A percentile compares a stretch with the other conserved stretches of the same genome.
Conservation (phyloP, 331 rosid genomes). For the Quercus tomentella region DNA sequence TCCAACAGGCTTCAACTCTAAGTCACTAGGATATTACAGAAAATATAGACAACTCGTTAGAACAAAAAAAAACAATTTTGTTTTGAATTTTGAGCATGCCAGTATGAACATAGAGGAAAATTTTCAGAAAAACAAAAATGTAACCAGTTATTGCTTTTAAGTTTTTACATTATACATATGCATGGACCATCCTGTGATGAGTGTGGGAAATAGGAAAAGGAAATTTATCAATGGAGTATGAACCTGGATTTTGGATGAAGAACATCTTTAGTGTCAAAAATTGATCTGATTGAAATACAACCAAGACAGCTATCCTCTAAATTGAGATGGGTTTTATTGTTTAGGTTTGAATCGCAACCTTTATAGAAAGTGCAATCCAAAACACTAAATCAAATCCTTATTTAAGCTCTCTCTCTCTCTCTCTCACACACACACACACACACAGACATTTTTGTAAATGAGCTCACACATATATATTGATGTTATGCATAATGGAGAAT, state of each 20-base stretch:
- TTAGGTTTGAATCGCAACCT: not conserved
- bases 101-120: not conserved
- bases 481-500: too few relatives aligned
- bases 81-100: not conserved
- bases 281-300: not conserved
- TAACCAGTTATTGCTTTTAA: not conserved
- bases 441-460: too few relatives aligned
- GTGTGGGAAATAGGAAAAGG: too few relatives aligned
- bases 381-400: not conserved
- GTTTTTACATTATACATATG: not conserved
- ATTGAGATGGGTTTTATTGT: not conserved
- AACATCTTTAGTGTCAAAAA: not conserved
- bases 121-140: not conserved
- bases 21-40: slow-evolving; percentile 43
- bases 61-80: not conserved
- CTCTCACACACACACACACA: too few relatives aligned
- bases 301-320: not conserved
- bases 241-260: not conserved
- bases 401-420: not conserved
- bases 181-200: not conserved
- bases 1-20: slow-evolving; percentile 82
- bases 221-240: not conserved
- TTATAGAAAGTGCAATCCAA: not conserved
- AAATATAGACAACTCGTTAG: slow-evolving; percentile 13
- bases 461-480: too few relatives aligned